Conservation (phyloP, 305 asterid species). For the Andrographis paniculata region DNA sequence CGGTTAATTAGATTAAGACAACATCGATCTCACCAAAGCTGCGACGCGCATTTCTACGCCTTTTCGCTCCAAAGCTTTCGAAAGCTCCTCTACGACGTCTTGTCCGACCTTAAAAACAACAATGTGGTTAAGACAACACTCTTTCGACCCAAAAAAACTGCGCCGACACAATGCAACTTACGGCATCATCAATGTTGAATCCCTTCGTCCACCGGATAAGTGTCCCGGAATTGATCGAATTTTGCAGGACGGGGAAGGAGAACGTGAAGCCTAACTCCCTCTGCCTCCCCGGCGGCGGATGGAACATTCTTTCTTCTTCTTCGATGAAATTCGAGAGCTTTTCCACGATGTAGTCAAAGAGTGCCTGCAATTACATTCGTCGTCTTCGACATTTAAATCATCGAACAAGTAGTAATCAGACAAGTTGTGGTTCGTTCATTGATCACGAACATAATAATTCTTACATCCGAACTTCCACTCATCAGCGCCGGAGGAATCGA, state of each 20-base stretch:
- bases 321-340: conserved; percentile 61
- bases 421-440: no score
- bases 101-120: conserved; percentile 54
- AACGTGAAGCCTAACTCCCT: conserved; percentile 88
- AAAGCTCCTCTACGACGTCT: conserved; percentile 63
- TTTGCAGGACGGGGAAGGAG: conserved; percentile 88
- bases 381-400: neutral
- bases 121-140: neutral
- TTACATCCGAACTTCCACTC: conserved; percentile 66
- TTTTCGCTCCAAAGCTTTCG: conserved; percentile 64
- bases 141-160: neutral
- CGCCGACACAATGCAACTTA: conserved; percentile 22
- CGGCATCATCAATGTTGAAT: conserved; percentile 72
- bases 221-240: conserved; percentile 63
- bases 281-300: conserved; percentile 48
- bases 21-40: conserved; percentile 52
- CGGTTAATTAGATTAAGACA: neutral
- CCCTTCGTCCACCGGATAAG: conserved; percentile 87
- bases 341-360: conserved; percentile 74
- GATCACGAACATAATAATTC: conserved; percentile 2
- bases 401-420: neutral
- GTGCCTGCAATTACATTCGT: conserved; percentile 44
- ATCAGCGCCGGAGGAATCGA: conserved; percentile 69
- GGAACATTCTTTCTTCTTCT: conserved; percentile 49
- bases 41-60: conserved; percentile 66